Percentiles rank a stretch among this genome's conserved stretches.
phyloP scores from a whole-genome alignment of 2,329 filamentous ascomycete species.

The Cryoendolithus antarcticus region DNA sequence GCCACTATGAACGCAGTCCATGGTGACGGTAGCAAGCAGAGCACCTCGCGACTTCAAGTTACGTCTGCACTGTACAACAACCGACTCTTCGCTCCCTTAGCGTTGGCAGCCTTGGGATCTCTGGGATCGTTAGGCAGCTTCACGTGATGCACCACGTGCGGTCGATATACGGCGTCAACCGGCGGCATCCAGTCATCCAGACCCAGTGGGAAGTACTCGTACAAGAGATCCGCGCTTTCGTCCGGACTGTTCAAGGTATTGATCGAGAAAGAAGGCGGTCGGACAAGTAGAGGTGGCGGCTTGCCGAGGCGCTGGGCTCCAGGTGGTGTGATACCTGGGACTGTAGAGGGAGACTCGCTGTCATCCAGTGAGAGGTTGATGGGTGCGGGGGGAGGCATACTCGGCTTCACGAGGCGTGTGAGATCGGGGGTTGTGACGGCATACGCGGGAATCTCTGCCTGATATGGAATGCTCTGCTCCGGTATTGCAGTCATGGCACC shows the following conservation, averaged over 20 bases:
- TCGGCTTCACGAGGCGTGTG: slow-evolving; percentile 29
- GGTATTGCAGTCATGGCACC: too few species aligned
- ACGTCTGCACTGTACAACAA: slow-evolving; percentile 37
- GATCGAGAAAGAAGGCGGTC: slow-evolving; percentile 34
- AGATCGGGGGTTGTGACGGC: slow-evolving; percentile 39
- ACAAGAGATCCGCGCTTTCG: slow-evolving; percentile 72
- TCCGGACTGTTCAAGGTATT: slow-evolving; percentile 48
- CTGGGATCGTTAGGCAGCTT: slow-evolving; percentile 36
- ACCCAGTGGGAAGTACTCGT: slow-evolving; percentile 88
- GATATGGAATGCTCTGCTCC: too few species aligned
- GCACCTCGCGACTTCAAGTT: slow-evolving; percentile 10
- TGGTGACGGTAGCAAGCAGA: too few species aligned
- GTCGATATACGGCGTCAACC: slow-evolving; percentile 79
- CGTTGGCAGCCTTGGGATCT: slow-evolving; percentile 25
- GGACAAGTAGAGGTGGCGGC: slow-evolving; percentile 20
- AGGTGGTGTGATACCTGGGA: slow-evolving; percentile 23
- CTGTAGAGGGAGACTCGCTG: slow-evolving; percentile 38
- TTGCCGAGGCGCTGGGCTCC: slow-evolving; percentile 14
- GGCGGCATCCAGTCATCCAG: slow-evolving; percentile 89
- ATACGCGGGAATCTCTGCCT: too few species aligned
- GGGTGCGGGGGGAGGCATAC: slow-evolving; percentile 31
- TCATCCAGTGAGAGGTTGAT: slow-evolving; percentile 46
- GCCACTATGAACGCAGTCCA: too few species aligned
- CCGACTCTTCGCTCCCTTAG: slow-evolving; percentile 18
- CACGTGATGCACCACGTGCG: slow-evolving; percentile 88